Percentiles rank a stretch among this genome's conserved stretches.
Evolutionary conservation across 441 rosid genomes (phyloP).

Genomic region (Manihot esculenta): DNA sequence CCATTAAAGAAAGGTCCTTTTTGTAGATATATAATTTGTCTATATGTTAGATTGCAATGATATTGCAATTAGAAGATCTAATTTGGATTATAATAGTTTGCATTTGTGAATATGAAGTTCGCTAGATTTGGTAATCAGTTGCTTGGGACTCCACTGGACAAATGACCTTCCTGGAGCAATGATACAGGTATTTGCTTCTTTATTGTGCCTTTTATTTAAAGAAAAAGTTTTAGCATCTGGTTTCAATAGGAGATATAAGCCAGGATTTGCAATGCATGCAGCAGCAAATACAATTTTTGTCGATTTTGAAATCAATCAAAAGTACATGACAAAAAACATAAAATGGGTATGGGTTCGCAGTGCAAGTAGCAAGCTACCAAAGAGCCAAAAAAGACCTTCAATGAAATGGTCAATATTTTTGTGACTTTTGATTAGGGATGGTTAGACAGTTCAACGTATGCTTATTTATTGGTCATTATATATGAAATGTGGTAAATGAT

Average conservation of each 20-base stretch:
- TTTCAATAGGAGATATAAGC: background rate
- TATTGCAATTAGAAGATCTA: conserved; percentile 4
- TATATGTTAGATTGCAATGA: background rate
- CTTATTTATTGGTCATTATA: background rate
- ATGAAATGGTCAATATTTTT: background rate
- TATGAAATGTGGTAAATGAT: background rate
- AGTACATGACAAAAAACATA: background rate
- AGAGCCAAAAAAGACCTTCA: background rate
- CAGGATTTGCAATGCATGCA: conserved; percentile 8
- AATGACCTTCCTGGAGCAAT: conserved; percentile 99
- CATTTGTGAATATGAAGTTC: conserved; percentile 58
- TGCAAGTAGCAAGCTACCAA: background rate
- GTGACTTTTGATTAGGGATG: background rate
- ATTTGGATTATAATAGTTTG: conserved; percentile 23
- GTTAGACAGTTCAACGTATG: background rate
- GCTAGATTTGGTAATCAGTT: conserved; percentile 83
- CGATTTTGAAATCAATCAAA: background rate
- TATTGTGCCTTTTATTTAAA: background rate
- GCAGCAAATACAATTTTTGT: background rate
- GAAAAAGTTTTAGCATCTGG: conserved; percentile 10
- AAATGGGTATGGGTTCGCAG: background rate
- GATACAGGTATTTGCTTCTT: conserved; percentile 65
- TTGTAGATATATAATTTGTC: conserved; percentile 2
- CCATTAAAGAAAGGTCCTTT: conserved; percentile 75
- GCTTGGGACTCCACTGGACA: conserved; percentile 98